Conservation (phyloP, 192 early-diverging fungal species). For the Anaeromyces robustus region DNA sequence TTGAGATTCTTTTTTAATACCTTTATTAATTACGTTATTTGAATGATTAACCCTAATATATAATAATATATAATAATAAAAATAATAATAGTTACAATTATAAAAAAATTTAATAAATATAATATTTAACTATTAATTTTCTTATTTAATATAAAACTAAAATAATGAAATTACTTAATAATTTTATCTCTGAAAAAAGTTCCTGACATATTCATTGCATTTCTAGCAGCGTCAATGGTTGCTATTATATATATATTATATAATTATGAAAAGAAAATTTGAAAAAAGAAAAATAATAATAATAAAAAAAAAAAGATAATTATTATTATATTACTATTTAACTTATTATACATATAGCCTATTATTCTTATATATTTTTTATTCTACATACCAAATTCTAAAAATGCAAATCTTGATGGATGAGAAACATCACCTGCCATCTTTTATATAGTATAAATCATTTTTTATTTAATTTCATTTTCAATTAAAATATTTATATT, state of each 20-base stretch:
- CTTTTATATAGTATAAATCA: no score
- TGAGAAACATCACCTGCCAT: slow-evolving; percentile 58
- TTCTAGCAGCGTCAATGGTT: slow-evolving; percentile 26
- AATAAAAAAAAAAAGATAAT: neutral
- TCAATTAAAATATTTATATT: no score
- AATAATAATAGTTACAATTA: no score
- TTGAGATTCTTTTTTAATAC: slow-evolving; percentile 16
- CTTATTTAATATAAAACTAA: no score
- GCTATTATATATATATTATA: no score
- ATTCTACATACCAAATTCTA: slow-evolving; percentile 71
- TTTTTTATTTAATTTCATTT: no score
- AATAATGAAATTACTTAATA: slow-evolving; percentile 35
- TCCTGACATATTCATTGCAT: slow-evolving; percentile 49
- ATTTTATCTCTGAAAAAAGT: slow-evolving; percentile 40
- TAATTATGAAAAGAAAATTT: no score
- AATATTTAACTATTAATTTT: no score
- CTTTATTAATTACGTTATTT: slow-evolving; percentile 62
- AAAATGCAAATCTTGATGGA: slow-evolving; percentile 55
- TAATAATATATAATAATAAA: neutral
- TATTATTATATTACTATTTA: neutral
- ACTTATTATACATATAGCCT: no score
- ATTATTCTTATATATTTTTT: no score
- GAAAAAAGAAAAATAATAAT: neutral
- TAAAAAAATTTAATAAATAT: no score
- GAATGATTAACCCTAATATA: slow-evolving; percentile 45